Evolutionary conservation across 2,329 filamentous ascomycete genomes (phyloP).

Genomic region (Fusarium goolgardi): DNA sequence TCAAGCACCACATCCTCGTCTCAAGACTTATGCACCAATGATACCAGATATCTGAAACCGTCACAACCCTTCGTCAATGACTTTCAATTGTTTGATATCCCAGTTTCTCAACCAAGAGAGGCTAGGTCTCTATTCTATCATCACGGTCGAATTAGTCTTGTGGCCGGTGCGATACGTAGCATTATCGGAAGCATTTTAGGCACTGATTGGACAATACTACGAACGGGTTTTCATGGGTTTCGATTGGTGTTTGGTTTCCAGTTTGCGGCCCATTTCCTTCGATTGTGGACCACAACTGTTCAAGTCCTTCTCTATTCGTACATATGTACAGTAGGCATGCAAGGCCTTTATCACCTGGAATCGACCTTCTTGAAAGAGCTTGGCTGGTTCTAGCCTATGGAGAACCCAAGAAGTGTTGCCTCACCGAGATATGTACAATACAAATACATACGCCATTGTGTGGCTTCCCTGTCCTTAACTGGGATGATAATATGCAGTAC

Average conservation of each 20-base stretch:
- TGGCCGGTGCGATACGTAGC: neutral
- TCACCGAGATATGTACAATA: neutral
- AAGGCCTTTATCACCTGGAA: neutral
- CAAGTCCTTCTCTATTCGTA: neutral
- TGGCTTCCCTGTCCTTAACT: slow-evolving; percentile 18
- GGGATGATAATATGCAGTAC: slow-evolving; percentile 8
- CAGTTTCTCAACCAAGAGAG: slow-evolving; percentile 12
- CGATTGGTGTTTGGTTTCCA: slow-evolving; percentile 8
- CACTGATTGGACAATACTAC: slow-evolving; percentile 23
- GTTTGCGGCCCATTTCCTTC: neutral
- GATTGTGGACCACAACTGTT: slow-evolving; percentile 3
- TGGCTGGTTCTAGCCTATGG: slow-evolving; percentile 8
- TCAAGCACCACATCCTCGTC: slow-evolving; percentile 52
- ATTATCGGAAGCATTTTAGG: neutral
- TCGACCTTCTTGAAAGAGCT: slow-evolving; percentile 21
- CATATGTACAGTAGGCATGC: neutral
- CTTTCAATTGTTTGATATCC: slow-evolving; percentile 13
- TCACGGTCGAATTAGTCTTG: slow-evolving; percentile 38
- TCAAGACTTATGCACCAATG: slow-evolving; percentile 51
- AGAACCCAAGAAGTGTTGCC: slow-evolving; percentile 1
- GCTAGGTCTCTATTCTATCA: slow-evolving; percentile 23
- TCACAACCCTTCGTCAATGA: slow-evolving; percentile 38
- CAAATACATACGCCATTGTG: slow-evolving; percentile 5
- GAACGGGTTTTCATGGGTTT: slow-evolving; percentile 22
- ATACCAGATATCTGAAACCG: slow-evolving; percentile 43